Conservation (phyloP, 352 stramenopile genomes). For the Poterioochromonas sp. region DNA sequence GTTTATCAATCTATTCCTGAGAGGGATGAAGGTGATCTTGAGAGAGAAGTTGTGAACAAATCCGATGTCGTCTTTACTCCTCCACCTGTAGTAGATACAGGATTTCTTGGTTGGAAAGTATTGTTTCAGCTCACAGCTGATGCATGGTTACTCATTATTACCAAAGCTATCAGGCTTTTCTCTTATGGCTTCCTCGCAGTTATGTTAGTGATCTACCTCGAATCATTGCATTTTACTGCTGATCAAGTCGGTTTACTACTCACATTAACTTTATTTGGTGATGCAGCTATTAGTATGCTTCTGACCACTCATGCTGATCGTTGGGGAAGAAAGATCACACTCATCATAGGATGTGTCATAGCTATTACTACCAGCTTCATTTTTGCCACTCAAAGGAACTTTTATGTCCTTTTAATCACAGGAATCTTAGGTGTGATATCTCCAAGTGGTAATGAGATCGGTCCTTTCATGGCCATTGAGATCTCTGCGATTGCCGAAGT, state of each 20-base stretch:
- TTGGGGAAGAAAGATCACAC: background rate
- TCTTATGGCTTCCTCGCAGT: background rate
- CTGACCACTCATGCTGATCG: background rate
- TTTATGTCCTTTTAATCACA: background rate
- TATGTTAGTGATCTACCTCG: background rate
- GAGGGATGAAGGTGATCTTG: too few species aligned
- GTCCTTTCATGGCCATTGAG: background rate
- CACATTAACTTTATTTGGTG: background rate
- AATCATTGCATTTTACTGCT: background rate
- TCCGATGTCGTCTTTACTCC: too few species aligned
- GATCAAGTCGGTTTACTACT: background rate
- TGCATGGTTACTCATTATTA: background rate
- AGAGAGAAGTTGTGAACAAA: too few species aligned
- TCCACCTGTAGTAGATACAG: too few species aligned
- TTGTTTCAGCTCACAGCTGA: background rate
- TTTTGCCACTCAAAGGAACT: background rate
- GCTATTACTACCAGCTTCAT: background rate
- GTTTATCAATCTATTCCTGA: too few species aligned
- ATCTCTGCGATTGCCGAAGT: background rate
- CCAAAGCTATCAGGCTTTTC: background rate
- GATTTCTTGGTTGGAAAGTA: background rate
- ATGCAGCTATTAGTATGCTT: background rate
- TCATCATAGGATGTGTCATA: background rate
- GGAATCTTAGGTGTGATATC: background rate
- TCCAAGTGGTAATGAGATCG: background rate